Base-by-base conservation (phyloP, 192 early-diverging fungal species). In the Lunasporangiospora selenospora region DNA sequence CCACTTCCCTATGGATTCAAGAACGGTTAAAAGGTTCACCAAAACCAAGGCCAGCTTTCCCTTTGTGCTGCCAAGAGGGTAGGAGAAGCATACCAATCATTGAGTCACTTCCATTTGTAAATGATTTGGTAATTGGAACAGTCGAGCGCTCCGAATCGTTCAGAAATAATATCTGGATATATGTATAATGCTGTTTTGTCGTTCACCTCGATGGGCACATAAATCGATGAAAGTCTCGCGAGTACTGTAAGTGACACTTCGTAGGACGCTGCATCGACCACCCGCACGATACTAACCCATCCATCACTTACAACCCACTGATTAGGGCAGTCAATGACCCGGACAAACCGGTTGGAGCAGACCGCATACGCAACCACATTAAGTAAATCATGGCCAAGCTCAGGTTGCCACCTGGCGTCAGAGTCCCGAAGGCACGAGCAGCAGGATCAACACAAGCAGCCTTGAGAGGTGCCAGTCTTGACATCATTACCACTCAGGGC, bases 401-500 rank as follows among this genome's bases (percentile, higher is more conserved):
- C 24, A 21, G 16, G 15, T 24, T 60, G 4, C 48, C 58, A 3
- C 26, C 7, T 21, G 47, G 58, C 9, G n/a, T n/a, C 3, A 24
- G 30, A 15, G n/a, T 50, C 18, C 58, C 47, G 1, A 61, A 50
- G 16, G 38, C 46, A 9, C 16, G 47, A 7, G 58, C 38, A 10
- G 58, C 37, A 30, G 58, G 38, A 2, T 41, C 58, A 26, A 50
- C 46, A 9, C 16, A 30, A 4, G 34, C 58, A 3, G 37, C 58
- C 38, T 29, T 9, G 29, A 50, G 41, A 3, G 58, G 47, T 30
- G 29, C 32, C n/a, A 50, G 47, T 40, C 13, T 41, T 18, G 58
- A 61, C 4, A 30, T 50, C 27, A 61, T 61, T 27, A 37, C 51
- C 21, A 30, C 58, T 8, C 58, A 50, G 29, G 47, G 37, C 33